Base-by-base conservation (phyloP, 306 rosid species). In the Alnus rubra region DNA sequence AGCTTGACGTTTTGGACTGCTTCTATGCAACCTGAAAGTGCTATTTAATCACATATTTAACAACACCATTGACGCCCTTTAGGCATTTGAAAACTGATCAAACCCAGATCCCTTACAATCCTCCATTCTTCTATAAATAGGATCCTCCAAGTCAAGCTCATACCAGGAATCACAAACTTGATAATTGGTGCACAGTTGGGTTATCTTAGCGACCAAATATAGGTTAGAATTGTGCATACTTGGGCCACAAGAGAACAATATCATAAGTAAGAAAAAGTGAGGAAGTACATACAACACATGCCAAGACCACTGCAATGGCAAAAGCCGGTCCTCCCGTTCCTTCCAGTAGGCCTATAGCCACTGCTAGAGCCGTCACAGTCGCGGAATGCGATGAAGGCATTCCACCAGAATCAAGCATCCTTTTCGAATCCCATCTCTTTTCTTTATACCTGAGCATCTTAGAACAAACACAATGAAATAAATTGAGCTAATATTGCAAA, bases 331-430 rank as follows among this genome's bases (percentile, higher is more conserved):
- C 91, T 16, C 89, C 92, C 23, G 90, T 70, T 60, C 98, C 98
- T 39, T 93, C 84, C n/a, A 90, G 92, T 30, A 92, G 87, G 56
- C 86, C 92, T 39, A 92, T 85, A 44, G 98, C 89, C 78, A 81
- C 68, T 18, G 92, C 90, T 52, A 95, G 81, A 71, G 98, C 97
- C 10, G 92, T 80, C 78, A 95, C 97, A 4, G 95, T 88, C 9
- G 96, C 93, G 70, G 98, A 93, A 86, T 95, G 98, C 48, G 99
- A 95, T 15, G 98, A 93, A 81, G 96, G 96, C 96, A 95, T 93
- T 74, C 96, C 97, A 19, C 98, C 94, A 30, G 98, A 95, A 87
- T 87, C 89, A 81, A 93, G 88, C 93, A 95, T 83, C 78, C 90
- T 85, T 83, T 90, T 88, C 10, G 98, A 85, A 78, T 94, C 97